These are phyloP conservation scores for Kluyveromyces nonfermentans DNA, from an alignment of 805 yeast species.

Conservation along the genomic window DNA sequence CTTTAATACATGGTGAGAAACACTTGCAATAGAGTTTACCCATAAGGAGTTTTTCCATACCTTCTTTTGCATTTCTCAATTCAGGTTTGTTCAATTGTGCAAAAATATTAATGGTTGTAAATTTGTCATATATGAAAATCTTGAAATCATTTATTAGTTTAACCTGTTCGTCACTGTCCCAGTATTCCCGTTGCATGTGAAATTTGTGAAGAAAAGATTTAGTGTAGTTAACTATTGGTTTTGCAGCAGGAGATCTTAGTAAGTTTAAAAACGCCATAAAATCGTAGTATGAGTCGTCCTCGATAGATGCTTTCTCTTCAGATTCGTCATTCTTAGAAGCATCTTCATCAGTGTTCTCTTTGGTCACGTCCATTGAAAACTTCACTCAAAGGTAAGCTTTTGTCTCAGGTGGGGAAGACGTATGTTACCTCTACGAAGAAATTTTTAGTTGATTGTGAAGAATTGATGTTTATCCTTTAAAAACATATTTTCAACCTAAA, in stretches of 20 bases:
- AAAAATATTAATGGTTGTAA: slow-evolving; percentile 63
- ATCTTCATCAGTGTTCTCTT: not conserved
- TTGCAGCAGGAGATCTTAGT: slow-evolving; percentile 67
- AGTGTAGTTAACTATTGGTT: slow-evolving; percentile 79
- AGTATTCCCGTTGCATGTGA: slow-evolving; percentile 41
- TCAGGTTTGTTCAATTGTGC: slow-evolving; percentile 49
- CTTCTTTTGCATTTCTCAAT: slow-evolving; percentile 72
- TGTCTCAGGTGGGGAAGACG: too few relatives aligned
- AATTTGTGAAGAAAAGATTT: slow-evolving; percentile 79
- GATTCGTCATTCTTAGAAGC: not conserved
- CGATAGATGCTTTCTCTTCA: slow-evolving; percentile 7
- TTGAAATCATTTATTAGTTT: slow-evolving; percentile 74
- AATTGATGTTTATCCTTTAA: not conserved
- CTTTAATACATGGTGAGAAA: slow-evolving; percentile 54
- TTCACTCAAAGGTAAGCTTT: too few relatives aligned
- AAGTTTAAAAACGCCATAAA: slow-evolving; percentile 72
- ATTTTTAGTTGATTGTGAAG: not conserved
- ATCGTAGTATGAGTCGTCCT: slow-evolving; percentile 45
- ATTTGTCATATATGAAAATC: slow-evolving; percentile 55
- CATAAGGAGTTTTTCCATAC: slow-evolving; percentile 88
- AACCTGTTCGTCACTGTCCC: slow-evolving; percentile 70
- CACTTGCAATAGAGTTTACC: slow-evolving; percentile 70
- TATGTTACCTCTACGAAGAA: too few relatives aligned
- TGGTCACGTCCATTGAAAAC: not conserved
- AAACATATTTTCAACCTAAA: not conserved